Conservation (phyloP, 345 rosid genomes). For the Rhizophora mangle region DNA sequence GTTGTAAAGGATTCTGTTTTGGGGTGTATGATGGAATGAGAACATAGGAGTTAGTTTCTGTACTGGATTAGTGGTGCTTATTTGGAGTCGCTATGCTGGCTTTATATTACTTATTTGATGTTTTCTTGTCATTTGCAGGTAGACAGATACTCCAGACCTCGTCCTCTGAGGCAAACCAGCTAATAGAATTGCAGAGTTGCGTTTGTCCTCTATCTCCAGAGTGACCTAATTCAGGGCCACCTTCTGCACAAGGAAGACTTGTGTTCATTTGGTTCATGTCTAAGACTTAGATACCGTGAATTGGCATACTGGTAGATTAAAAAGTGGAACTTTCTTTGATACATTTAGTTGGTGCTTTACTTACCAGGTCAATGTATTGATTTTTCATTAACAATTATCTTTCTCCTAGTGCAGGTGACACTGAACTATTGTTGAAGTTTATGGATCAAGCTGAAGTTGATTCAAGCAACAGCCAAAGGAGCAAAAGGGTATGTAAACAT, state of each 20-base stretch:
- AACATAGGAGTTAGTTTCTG: no score
- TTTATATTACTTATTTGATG: neutral
- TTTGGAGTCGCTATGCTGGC: neutral
- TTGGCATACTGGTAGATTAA: neutral
- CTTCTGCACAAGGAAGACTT: conserved; percentile 12
- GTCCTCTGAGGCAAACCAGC: neutral
- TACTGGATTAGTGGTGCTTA: no score
- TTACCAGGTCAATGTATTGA: conserved; percentile 26
- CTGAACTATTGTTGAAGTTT: conserved; percentile 49
- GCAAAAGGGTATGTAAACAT: conserved; percentile 39
- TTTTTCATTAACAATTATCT: conserved; percentile 20
- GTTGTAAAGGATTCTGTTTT: no score
- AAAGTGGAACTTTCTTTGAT: neutral
- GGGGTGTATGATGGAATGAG: no score
- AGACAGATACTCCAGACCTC: neutral
- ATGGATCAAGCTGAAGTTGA: conserved; percentile 42
- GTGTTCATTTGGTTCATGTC: conserved; percentile 2
- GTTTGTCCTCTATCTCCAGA: conserved; percentile 15
- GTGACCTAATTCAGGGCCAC: conserved; percentile 19
- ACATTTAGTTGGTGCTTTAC: conserved; percentile 21
- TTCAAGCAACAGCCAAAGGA: conserved; percentile 29
- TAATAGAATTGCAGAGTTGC: neutral
- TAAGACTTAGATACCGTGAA: conserved; percentile 13
- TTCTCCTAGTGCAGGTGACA: conserved; percentile 25
- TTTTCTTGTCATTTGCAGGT: neutral